Conservation (phyloP, 192 early-diverging fungal genomes). For the Phlyctochytrium arcticum region DNA sequence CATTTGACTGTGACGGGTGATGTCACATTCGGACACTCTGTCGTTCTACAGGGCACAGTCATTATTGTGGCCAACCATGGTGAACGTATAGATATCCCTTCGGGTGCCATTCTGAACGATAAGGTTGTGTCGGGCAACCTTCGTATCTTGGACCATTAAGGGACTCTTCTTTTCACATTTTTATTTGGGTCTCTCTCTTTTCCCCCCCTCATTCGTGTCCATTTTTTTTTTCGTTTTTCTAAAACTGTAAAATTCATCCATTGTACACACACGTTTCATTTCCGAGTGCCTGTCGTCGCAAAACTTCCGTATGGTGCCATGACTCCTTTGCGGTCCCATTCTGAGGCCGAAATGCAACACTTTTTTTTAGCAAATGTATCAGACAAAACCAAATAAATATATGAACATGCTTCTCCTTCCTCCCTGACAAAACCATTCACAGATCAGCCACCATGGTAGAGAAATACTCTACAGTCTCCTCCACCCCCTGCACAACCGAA, state of each 20-base stretch:
- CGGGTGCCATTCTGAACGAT: conserved; percentile 90
- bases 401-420: too few relatives aligned
- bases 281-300: too few relatives aligned
- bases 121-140: conserved; percentile 98
- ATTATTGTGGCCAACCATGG: conserved; percentile 99
- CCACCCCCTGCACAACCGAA: conserved; percentile 69
- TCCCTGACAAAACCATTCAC: background rate
- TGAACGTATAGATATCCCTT: conserved; percentile 95
- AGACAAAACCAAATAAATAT: too few relatives aligned
- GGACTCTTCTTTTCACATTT: background rate
- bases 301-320: too few relatives aligned
- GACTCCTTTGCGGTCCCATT: too few relatives aligned
- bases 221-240: too few relatives aligned
- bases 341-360: too few relatives aligned
- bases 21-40: conserved; percentile 93
- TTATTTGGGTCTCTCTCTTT: too few relatives aligned
- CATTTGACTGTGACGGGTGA: conserved; percentile 98
- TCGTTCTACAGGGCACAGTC: conserved; percentile 79
- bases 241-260: too few relatives aligned
- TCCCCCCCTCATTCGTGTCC: too few relatives aligned
- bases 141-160: conserved; percentile 62
- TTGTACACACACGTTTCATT: too few relatives aligned
- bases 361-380: too few relatives aligned
- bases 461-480: conserved; percentile 79
- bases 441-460: conserved; percentile 20